Base-by-base conservation (phyloP, 2,329 filamentous ascomycete genomes). In the Coniochaeta sp. region DNA sequence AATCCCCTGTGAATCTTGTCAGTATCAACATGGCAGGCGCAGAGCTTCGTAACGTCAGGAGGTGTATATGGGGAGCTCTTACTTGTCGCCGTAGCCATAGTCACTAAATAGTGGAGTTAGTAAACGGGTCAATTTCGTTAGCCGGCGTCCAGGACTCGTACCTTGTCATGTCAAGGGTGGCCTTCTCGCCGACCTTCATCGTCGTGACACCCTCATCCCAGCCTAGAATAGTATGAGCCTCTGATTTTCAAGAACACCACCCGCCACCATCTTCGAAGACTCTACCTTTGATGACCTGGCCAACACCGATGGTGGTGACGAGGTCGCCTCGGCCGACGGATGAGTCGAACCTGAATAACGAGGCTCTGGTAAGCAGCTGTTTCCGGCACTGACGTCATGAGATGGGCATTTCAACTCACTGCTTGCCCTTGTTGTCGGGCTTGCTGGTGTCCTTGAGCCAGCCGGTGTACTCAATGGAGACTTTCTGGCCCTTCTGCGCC, bases 121-220 rank as follows among this genome's bases (percentile, higher is more conserved):
- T 28, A 55, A n/a, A 19, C 3, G 17, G 17, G 17, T 4, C 19
- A 16, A 26, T 26, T 47, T 26, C 12, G 42, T 22, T 14, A 12
- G 12, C 7, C 8, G 19, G 22, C 42, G 8, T 47, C 16, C 83
- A 74, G 16, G 16, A n/a, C 4, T n/a, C 38, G 2, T 81, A 92
- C 89, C 83, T 81, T 64, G 87, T 83, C 72, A 98, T 97, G 66
- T 87, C 89, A 65, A 99, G 81, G 58, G 85, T 90, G 59, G 91
- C 88, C 80, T 90, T 93, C 83, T 98, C 93, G 73, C 93, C 93
- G 61, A 96, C 80, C 72, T 88, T 88, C 93, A 99, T 97, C 71
- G 85, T 80, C 57, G 80, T 77, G 58, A 98, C 92, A 66, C 89
- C 93, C 77, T 96, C 87, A 70, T 91, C 92, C 91, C 85, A 96